These are phyloP conservation scores for Larix sibirica DNA, from an alignment of 83 land plant species.

Conservation along the genomic window DNA sequence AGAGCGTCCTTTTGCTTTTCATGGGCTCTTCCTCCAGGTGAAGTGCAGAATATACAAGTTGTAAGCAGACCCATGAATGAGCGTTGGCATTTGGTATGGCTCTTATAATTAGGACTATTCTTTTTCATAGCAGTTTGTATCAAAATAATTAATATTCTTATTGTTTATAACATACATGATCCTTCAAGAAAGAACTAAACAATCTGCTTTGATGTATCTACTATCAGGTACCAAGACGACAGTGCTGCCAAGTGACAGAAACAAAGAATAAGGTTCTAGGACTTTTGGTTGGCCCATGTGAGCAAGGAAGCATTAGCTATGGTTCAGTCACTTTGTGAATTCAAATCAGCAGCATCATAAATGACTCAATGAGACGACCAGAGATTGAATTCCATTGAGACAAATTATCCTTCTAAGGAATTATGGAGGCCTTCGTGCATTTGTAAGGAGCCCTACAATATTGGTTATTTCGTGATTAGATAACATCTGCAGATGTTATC, in stretches of 20 bases:
- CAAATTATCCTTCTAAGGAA: not conserved
- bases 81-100: constrained; percentile 61
- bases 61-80: constrained; percentile 34
- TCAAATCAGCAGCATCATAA: not conserved
- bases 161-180: not conserved
- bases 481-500: not conserved
- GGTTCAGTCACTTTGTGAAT: constrained; percentile 24
- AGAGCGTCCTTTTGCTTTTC: constrained; percentile 56
- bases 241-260: constrained; percentile 41
- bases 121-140: not conserved
- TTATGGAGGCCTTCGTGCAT: not conserved
- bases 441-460: not conserved
- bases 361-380: not conserved
- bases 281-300: constrained; percentile 51
- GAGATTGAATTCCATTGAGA: not conserved
- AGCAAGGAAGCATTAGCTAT: constrained; percentile 22
- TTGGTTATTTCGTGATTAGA: not conserved
- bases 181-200: not conserved
- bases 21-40: constrained; percentile 25
- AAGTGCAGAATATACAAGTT: constrained; percentile 39
- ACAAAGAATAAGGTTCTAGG: constrained; percentile 20
- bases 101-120: not conserved
- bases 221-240: constrained; percentile 50
- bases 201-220: not conserved
- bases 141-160: not conserved